Evolutionary conservation across 768 basidiomycete genomes (phyloP).

Genomic region (Saitozyma podzolica): DNA sequence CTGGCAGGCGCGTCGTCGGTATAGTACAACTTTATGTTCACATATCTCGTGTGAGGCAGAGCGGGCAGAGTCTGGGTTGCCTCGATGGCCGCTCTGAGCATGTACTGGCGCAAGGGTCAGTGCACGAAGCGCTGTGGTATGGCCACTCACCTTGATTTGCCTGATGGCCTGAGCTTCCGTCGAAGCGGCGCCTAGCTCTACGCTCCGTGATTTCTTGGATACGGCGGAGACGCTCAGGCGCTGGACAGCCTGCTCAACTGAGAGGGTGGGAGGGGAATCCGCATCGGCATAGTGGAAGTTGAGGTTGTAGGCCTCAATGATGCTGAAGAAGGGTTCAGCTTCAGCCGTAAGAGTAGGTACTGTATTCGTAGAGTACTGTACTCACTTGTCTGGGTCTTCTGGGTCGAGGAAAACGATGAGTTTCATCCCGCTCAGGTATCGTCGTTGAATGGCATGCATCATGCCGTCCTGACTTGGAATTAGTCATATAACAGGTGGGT

Average conservation of each 20-base stretch:
- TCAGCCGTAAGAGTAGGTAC: background rate
- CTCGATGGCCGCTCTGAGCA: constrained; percentile 3
- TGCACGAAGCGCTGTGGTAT: background rate
- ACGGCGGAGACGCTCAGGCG: background rate
- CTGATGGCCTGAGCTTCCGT: background rate
- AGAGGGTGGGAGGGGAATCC: background rate
- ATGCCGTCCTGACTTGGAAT: constrained; percentile 6
- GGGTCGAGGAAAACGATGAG: constrained; percentile 20
- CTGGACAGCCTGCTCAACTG: background rate
- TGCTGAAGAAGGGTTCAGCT: constrained; percentile 9
- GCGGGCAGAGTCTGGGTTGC: constrained; percentile 10
- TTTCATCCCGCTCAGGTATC: constrained; percentile 15
- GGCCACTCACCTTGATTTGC: background rate
- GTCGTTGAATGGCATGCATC: constrained; percentile 14
- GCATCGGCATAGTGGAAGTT: constrained; percentile 20
- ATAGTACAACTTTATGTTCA: constrained; percentile 26
- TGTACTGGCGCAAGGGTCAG: background rate
- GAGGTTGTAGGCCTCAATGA: constrained; percentile 27
- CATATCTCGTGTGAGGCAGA: constrained; percentile 17
- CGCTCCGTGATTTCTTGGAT: background rate
- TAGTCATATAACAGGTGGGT: too few relatives aligned
- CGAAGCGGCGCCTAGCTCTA: background rate
- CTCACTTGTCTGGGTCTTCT: constrained; percentile 18
- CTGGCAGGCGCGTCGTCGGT: constrained; percentile 11
- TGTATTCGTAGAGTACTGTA: background rate